Evolutionary conservation across 1,284 basidiomycete species (phyloP), one percentile per base, ranked within the genome.

Genomic region (Boletus sp.): DNA sequence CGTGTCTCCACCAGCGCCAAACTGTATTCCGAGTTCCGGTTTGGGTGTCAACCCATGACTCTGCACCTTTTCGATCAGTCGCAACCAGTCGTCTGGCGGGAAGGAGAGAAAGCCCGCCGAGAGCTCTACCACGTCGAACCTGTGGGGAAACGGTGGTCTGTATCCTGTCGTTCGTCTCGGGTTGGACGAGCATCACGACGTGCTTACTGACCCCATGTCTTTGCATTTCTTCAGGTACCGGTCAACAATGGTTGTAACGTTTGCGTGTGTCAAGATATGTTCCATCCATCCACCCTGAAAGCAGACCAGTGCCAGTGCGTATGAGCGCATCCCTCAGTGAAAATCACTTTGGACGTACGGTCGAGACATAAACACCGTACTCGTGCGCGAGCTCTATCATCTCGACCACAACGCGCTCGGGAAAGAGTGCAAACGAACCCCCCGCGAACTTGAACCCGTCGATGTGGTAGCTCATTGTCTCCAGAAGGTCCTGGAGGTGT

Each of bases 381-480:
- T 51, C 40, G 40, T 56, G 54, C 8, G 45, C 52, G 4, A 57
- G 33, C 19, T 52, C 37, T n/a, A 53, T 57, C 55, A 56, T 50
- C 20, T 54, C 51, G 27, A 12, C 38, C 19, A 52, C 49, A 8
- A 20, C 27, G 8, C 40, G 43, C 36, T 55, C 65, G 0, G 73
- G 74, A 68, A 76, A 72, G 36, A 74, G 62, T 33, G 67, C 67
- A 58, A 76, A 75, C 0, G 71, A 67, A 13, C 74, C 73, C 1
- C 73, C 74, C 5, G 74, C 73, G 50, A 74, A 75, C 57, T 76
- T 76, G 44, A 75, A 59, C 0, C 74, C 72, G 46, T 76, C 74
- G 25, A 74, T 71, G 49, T 69, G 75, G 44, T 70, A 66, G 26
- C 71, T 69, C 71, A 57, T 57, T 5, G 52, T 57, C 66, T 61